phyloP scores from a whole-genome alignment of 1,284 basidiomycete species.

The Clitocybe nebularis region DNA sequence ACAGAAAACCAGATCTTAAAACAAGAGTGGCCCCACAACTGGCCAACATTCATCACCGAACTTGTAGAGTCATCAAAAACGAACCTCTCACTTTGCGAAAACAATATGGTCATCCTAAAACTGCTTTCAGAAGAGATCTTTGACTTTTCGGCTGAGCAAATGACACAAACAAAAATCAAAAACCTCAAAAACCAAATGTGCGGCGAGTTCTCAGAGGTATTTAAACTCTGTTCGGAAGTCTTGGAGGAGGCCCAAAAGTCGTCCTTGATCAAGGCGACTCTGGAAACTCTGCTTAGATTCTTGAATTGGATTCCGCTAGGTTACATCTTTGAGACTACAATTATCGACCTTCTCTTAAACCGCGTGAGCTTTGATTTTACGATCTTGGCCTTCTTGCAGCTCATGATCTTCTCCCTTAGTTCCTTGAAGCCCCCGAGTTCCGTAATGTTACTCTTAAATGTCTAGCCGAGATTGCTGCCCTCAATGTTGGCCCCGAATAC shows the following conservation, averaged over 20 bases:
- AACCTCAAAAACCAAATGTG: conserved; percentile 98
- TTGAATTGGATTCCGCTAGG: conserved; percentile 99
- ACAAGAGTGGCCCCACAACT: conserved; percentile 99
- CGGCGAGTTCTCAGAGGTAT: conserved; percentile 95
- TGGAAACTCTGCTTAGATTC: conserved; percentile 95
- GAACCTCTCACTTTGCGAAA: conserved; percentile 95
- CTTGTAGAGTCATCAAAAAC: conserved; percentile 97
- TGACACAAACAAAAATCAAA: conserved; percentile 98
- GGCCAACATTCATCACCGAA: conserved; percentile 98
- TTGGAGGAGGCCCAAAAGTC: conserved; percentile 98
- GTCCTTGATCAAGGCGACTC: conserved; percentile 90
- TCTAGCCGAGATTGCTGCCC: conserved; percentile 92
- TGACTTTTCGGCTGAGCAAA: conserved; percentile 97
- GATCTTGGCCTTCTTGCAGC: no score
- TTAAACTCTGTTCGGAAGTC: conserved; percentile 94
- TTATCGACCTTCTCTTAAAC: conserved; percentile 92
- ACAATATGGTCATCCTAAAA: conserved; percentile 99
- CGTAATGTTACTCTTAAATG: conserved; percentile 98
- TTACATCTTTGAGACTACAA: conserved; percentile 98
- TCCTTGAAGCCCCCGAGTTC: conserved; percentile 96
- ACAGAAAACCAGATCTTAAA: conserved; percentile 78
- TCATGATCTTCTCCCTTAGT: no score
- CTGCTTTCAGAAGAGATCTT: conserved; percentile 99
- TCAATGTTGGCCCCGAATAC: conserved; percentile 97
- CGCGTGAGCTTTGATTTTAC: conserved; percentile 75